A percentile compares a stretch with the other conserved stretches of the same genome.
phyloP scores from a whole-genome alignment of 441 rosid genomes.

The Eruca vesicaria region DNA sequence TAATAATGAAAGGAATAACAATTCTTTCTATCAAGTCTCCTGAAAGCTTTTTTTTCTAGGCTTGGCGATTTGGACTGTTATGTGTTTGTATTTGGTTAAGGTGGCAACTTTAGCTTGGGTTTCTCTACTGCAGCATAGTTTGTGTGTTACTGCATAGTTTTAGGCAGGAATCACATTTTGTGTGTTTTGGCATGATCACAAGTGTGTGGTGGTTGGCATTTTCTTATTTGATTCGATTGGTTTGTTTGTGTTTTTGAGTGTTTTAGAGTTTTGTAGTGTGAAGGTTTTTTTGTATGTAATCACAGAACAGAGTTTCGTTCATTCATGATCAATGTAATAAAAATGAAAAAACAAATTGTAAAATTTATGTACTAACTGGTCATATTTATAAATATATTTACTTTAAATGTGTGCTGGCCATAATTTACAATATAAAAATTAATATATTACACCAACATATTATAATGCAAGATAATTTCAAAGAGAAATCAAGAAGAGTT shows the following conservation, averaged over 20 bases:
- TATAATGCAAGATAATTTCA: no score
- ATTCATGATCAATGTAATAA: background rate
- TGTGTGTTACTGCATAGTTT: constrained; percentile 28
- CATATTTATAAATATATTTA: no score
- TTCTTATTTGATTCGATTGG: constrained; percentile 20
- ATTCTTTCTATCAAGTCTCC: background rate
- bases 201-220: background rate
- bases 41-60: background rate
- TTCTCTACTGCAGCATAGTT: background rate
- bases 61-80: background rate
- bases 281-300: constrained; percentile 18
- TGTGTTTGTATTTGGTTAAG: background rate
- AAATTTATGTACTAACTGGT: background rate
- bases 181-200: background rate
- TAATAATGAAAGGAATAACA: background rate
- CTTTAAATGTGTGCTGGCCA: no score
- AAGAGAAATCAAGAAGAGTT: no score
- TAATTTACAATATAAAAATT: no score
- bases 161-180: constrained; percentile 21
- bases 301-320: constrained; percentile 1
- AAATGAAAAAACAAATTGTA: background rate
- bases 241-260: background rate
- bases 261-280: constrained; percentile 2
- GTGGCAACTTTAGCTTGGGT: background rate
- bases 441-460: no score